Evolutionary conservation across 23 red algal genomes (phyloP), one percentile per base, ranked within the genome.

Genomic region (Gracilaria domingensis): DNA sequence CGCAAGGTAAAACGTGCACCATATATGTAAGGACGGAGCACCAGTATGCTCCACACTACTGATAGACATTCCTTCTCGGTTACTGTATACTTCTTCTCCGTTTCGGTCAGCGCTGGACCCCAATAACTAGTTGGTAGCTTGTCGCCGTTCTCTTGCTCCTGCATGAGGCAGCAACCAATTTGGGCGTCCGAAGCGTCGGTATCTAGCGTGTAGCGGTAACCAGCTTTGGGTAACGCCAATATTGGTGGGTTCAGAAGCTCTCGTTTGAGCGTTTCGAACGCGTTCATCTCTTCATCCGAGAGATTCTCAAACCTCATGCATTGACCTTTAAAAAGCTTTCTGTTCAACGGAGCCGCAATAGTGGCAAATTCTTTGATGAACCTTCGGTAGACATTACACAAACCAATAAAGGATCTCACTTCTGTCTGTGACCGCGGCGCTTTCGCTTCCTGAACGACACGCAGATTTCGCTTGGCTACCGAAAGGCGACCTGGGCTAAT

Each of bases 341-440:
- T 55, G 0, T 86, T 56, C 18, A 73, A 39, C 0, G 85, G 65
- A 11, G 66, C 49, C 8, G 85, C 85, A 26, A 88, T 88, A 29
- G 54, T 88, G 37, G 66, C 42, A 40, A 88, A 88, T 23, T 0
- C 71, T 47, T 75, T 88, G 44, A 88, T 75, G 24, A 88, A 88
- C 66, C 85, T 0, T 8, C 85, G 65, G 67, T 88, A 88, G 11
- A 58, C 47, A 45, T 59, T 71, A 9, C 38, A 35, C 30, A 88
- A 23, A 72, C 85, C 85, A 23, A 76, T 45, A 65, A 88, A 88
- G 29, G 49, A 60, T 42, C 85, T 42, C 9, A 88, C 24, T 26
- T 88, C 39, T 40, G 53, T 88, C 85, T 88, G 62, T 28, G 76
- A 1, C 32, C 0, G 38, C 32, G 91, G 60, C 18, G 35, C 30